phyloP scores from a whole-genome alignment of 2,329 filamentous ascomycete genomes.

The Septoria petroselini region DNA sequence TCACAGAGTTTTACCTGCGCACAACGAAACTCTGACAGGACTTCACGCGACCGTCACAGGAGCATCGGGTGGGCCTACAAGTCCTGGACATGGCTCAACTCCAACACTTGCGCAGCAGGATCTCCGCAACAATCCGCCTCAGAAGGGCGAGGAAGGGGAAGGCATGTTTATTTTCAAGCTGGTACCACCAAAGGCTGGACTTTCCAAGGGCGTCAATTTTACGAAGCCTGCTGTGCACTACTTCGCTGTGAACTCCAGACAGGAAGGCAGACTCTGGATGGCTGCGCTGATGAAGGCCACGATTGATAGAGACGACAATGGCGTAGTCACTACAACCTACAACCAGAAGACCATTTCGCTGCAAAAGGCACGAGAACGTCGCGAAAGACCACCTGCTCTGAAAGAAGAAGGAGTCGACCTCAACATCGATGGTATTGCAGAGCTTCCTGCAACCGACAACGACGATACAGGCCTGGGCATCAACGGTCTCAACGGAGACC shows the following conservation, averaged over 20 bases:
- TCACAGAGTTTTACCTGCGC: slow-evolving; percentile 91
- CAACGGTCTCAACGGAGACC: slow-evolving; percentile 24
- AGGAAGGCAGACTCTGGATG: slow-evolving; percentile 94
- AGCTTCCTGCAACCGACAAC: slow-evolving; percentile 18
- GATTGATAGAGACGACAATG: slow-evolving; percentile 77
- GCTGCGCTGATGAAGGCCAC: slow-evolving; percentile 98
- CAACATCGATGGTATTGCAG: slow-evolving; percentile 31
- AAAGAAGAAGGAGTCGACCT: slow-evolving; percentile 54
- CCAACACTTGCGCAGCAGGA: slow-evolving; percentile 40
- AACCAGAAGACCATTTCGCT: slow-evolving; percentile 96
- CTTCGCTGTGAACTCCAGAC: slow-evolving; percentile 88
- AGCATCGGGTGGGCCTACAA: slow-evolving; percentile 64
- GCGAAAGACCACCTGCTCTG: slow-evolving; percentile 82
- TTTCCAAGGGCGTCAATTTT: slow-evolving; percentile 90
- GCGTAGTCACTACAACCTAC: slow-evolving; percentile 83
- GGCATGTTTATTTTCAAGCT: slow-evolving; percentile 98
- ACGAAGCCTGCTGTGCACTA: slow-evolving; percentile 97
- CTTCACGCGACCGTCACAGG: slow-evolving; percentile 90
- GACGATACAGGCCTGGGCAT: slow-evolving; percentile 30
- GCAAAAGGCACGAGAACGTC: slow-evolving; percentile 80
- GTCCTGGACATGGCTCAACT: slow-evolving; percentile 44
- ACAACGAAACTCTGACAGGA: slow-evolving; percentile 84
- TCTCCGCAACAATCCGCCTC: slow-evolving; percentile 39
- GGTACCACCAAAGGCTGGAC: slow-evolving; percentile 79
- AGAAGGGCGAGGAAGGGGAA: slow-evolving; percentile 44